These are phyloP conservation scores for Saccharomycopsis oosterbeekiorum DNA, from an alignment of 805 yeast species.

Conservation along the genomic window DNA sequence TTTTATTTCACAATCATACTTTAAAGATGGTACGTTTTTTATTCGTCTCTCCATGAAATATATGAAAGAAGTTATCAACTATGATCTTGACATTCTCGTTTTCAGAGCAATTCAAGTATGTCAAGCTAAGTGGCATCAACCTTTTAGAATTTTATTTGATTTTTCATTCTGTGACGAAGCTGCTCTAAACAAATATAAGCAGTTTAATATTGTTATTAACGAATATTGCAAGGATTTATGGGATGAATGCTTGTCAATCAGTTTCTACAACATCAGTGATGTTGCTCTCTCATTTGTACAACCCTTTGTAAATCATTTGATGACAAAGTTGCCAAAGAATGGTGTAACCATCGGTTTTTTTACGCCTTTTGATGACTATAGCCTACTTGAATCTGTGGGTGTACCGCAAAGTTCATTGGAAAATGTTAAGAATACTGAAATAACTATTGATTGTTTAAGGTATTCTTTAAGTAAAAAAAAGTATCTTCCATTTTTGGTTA, in stretches of 20 bases:
- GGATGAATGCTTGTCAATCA: neutral
- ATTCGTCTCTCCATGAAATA: slow-evolving; percentile 41
- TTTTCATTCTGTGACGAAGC: slow-evolving; percentile 46
- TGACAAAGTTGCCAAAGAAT: neutral
- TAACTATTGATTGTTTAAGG: slow-evolving; percentile 36
- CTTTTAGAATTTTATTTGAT: slow-evolving; percentile 54
- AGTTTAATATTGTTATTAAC: neutral
- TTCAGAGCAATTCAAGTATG: slow-evolving; percentile 57
- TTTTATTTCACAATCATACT: slow-evolving; percentile 52
- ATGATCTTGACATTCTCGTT: slow-evolving; percentile 25
- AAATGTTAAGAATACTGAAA: slow-evolving; percentile 33
- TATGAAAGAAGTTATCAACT: slow-evolving; percentile 22
- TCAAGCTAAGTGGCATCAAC: slow-evolving; percentile 65
- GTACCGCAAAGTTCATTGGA: slow-evolving; percentile 33
- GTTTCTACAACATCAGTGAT: slow-evolving; percentile 10
- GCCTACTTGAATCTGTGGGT: slow-evolving; percentile 35
- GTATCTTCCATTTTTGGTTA: slow-evolving; percentile 50
- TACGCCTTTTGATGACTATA: slow-evolving; percentile 31
- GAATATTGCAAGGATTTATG: neutral
- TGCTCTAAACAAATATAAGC: neutral
- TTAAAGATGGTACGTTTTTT: slow-evolving; percentile 63
- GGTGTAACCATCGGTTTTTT: neutral
- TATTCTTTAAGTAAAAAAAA: slow-evolving; percentile 40
- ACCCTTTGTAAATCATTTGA: neutral
- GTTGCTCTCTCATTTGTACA: neutral